Evolutionary conservation across 495 filamentous ascomycete genomes (phyloP).

Genomic region (Aspergillus ellipticus): DNA sequence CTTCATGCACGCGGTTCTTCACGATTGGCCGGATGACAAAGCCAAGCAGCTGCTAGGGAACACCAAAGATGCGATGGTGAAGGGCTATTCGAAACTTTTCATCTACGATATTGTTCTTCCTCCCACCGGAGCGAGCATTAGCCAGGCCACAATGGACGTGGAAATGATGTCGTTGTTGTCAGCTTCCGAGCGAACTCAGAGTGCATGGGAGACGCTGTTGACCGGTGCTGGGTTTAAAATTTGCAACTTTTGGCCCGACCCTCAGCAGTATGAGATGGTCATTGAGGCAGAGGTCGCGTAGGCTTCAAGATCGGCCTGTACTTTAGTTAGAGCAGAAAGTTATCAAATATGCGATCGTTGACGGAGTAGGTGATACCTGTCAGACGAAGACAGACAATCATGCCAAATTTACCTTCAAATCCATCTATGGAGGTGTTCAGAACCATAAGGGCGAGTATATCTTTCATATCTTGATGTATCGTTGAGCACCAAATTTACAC

Average conservation of each 20-base stretch:
- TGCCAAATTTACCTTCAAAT: too few species aligned
- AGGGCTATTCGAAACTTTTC: slow-evolving; percentile 45
- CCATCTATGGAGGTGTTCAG: too few species aligned
- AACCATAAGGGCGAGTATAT: too few species aligned
- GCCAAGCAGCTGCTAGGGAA: slow-evolving; percentile 22
- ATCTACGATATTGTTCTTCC: slow-evolving; percentile 45
- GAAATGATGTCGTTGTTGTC: slow-evolving; percentile 34
- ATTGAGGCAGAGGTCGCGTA: slow-evolving; percentile 26
- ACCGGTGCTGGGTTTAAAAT: slow-evolving; percentile 38
- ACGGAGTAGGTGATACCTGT: too few species aligned
- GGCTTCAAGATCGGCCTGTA: too few species aligned
- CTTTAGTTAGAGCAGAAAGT: too few species aligned
- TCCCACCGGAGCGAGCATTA: slow-evolving; percentile 22
- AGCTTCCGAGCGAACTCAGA: slow-evolving; percentile 31
- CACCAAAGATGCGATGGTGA: slow-evolving; percentile 31
- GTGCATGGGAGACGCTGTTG: slow-evolving; percentile 39
- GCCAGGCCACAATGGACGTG: slow-evolving; percentile 32
- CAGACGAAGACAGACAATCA: too few species aligned
- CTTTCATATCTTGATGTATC: too few species aligned
- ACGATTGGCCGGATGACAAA: slow-evolving; percentile 40
- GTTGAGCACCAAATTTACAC: too few species aligned
- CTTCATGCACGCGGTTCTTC: slow-evolving; percentile 44
- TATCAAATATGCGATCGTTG: too few species aligned
- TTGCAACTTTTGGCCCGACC: slow-evolving; percentile 36
- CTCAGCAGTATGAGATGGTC: slow-evolving; percentile 28